phyloP scores from a whole-genome alignment of 2,329 filamentous ascomycete species.

The Cadophora sp. region DNA sequence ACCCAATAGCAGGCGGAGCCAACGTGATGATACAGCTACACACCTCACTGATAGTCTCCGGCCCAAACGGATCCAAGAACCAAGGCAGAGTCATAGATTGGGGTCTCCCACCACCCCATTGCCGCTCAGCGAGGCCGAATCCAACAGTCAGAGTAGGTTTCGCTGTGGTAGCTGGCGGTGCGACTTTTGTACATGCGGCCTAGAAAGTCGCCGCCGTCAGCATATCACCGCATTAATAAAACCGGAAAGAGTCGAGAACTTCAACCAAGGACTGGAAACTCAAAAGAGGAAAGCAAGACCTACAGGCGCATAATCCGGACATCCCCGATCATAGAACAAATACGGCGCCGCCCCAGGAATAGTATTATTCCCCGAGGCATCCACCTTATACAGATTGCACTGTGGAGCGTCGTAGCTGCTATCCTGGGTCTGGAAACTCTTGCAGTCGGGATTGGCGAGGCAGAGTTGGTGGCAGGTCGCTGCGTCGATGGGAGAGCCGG shows the following conservation, averaged over 20 bases:
- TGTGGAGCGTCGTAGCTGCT: slow-evolving; percentile 18
- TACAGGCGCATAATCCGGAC: slow-evolving; percentile 27
- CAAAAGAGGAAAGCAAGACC: background rate
- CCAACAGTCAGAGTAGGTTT: background rate
- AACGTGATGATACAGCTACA: slow-evolving; percentile 16
- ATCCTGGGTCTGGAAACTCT: slow-evolving; percentile 29
- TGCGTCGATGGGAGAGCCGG: slow-evolving; percentile 19
- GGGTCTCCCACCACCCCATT: background rate
- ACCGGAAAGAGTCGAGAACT: no score
- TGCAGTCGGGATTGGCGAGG: slow-evolving; percentile 24
- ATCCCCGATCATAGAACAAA: slow-evolving; percentile 28
- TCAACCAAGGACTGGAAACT: no score
- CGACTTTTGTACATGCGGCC: background rate
- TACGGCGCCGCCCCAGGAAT: slow-evolving; percentile 26
- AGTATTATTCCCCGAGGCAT: slow-evolving; percentile 17
- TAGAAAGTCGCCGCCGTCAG: background rate
- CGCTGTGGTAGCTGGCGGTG: background rate
- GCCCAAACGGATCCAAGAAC: slow-evolving; percentile 19
- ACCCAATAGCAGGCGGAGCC: slow-evolving; percentile 8
- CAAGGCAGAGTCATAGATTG: slow-evolving; percentile 2
- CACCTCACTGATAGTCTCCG: slow-evolving; percentile 11
- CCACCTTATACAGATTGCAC: slow-evolving; percentile 30
- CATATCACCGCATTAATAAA: background rate
- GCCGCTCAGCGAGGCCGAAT: background rate
- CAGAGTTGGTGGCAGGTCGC: slow-evolving; percentile 30